Percentiles rank a stretch among this genome's conserved stretches.
Evolutionary conservation across 768 basidiomycete genomes (phyloP).

Genomic region (Amyloporia xantha): DNA sequence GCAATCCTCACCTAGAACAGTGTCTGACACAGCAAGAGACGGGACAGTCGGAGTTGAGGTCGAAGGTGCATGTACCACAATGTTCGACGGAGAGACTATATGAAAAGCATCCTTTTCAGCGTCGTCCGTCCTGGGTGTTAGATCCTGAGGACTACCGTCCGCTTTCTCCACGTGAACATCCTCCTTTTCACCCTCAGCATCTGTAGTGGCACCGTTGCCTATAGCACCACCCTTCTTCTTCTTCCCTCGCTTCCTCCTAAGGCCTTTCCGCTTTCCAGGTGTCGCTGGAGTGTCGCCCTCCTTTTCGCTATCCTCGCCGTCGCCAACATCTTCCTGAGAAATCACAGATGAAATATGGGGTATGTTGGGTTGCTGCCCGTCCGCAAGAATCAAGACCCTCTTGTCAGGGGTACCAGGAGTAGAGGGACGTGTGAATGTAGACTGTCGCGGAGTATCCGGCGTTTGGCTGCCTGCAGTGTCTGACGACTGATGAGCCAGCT

Average conservation of each 20-base stretch:
- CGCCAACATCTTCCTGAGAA: conserved; percentile 17
- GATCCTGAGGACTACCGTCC: neutral
- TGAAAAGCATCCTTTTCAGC: conserved; percentile 8
- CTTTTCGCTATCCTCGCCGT: conserved; percentile 41
- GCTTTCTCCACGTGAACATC: conserved; percentile 7
- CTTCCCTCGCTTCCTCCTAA: conserved; percentile 21
- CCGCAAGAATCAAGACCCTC: conserved; percentile 4
- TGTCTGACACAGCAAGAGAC: conserved; percentile 67
- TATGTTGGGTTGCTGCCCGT: neutral
- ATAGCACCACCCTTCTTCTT: conserved; percentile 23
- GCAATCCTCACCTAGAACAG: conserved; percentile 54
- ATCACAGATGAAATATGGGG: too few relatives aligned
- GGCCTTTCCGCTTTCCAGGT: conserved; percentile 34
- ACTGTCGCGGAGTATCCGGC: neutral
- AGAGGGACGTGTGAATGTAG: neutral
- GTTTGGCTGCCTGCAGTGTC: neutral
- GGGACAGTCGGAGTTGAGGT: conserved; percentile 25
- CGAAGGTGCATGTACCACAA: conserved; percentile 19
- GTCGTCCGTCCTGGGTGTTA: neutral
- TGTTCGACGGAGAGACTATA: conserved; percentile 7
- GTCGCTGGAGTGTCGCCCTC: conserved; percentile 39
- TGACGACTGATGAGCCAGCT: neutral
- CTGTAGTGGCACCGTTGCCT: conserved; percentile 14
- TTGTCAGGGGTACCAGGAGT: neutral
- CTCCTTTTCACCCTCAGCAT: conserved; percentile 14